Evolutionary conservation across 208 protist genomes (phyloP).

Genomic region (Cochliopodium minus): DNA sequence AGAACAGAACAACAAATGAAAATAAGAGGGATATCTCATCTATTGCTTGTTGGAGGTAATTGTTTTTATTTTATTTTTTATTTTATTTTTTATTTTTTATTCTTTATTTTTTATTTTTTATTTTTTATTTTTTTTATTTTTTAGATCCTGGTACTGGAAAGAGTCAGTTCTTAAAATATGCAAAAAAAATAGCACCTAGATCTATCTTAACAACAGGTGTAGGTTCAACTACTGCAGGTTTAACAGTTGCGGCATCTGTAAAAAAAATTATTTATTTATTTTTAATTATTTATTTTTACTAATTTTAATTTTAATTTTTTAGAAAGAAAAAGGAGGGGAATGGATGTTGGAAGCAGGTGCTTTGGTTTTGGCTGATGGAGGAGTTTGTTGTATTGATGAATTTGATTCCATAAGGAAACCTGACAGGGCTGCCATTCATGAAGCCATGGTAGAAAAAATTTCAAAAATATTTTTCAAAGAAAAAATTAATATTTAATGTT

Average conservation of each 20-base stretch:
- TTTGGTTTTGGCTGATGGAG: conserved; percentile 80
- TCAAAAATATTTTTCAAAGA: too few relatives aligned
- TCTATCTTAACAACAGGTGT: conserved; percentile 65
- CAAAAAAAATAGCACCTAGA: conserved; percentile 46
- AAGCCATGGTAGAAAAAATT: too few relatives aligned
- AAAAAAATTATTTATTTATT: too few relatives aligned
- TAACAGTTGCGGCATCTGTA: conserved; percentile 60
- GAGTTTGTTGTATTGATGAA: conserved; percentile 90
- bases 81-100: too few relatives aligned
- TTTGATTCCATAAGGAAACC: conserved; percentile 75
- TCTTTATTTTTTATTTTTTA: conserved; percentile 21
- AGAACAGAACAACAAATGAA: conserved; percentile 6
- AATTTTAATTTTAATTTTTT: too few relatives aligned
- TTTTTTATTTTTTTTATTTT: conserved; percentile 7
- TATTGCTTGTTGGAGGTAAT: conserved; percentile 50
- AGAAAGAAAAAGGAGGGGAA: conserved; percentile 18
- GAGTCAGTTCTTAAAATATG: conserved; percentile 60
- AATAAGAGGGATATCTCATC: conserved; percentile 46
- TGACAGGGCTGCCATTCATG: conserved; percentile 80
- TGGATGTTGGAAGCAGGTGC: conserved; percentile 31
- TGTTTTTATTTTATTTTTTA: conserved; percentile 14
- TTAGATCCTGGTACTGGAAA: conserved; percentile 70
- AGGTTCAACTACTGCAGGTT: conserved; percentile 62
- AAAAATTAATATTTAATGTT: too few relatives aligned
- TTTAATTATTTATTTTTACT: too few relatives aligned